These are phyloP conservation scores for Mycena belliarum DNA, from an alignment of 768 basidiomycete genomes.

Conservation along the genomic window DNA sequence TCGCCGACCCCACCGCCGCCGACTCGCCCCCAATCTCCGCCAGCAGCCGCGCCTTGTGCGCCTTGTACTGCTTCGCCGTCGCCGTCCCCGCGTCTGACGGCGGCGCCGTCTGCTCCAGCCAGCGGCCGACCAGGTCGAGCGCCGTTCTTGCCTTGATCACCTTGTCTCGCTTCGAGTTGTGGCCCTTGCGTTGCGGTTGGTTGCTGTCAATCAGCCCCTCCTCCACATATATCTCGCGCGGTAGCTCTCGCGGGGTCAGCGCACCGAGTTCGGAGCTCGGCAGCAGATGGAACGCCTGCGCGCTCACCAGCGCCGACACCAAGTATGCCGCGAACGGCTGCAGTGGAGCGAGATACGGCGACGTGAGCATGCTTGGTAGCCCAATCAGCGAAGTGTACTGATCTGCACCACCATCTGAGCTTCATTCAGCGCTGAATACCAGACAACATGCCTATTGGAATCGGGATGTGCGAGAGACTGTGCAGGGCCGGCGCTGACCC, in stretches of 20 bases:
- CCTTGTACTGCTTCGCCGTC: constrained; percentile 42
- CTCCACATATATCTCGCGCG: constrained; percentile 63
- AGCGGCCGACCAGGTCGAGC: constrained; percentile 48
- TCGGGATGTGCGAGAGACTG: constrained; percentile 52
- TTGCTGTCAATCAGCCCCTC: constrained; percentile 32
- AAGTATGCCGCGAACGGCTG: constrained; percentile 53
- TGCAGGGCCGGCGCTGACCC: constrained; percentile 52
- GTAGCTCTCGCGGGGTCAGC: constrained; percentile 63
- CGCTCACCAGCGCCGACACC: constrained; percentile 47
- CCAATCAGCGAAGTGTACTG: constrained; percentile 48
- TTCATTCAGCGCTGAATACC: neutral
- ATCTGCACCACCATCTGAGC: constrained; percentile 45
- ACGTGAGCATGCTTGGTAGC: constrained; percentile 49
- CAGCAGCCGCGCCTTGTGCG: constrained; percentile 43
- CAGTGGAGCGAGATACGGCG: constrained; percentile 43
- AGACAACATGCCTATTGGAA: constrained; percentile 56
- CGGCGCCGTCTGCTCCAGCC: constrained; percentile 42
- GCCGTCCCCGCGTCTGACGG: constrained; percentile 19
- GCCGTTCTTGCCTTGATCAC: constrained; percentile 53
- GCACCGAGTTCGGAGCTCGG: constrained; percentile 52
- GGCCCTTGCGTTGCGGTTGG: constrained; percentile 56
- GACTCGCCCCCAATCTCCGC: constrained; percentile 32
- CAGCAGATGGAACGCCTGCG: constrained; percentile 58
- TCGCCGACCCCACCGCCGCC: constrained; percentile 45
- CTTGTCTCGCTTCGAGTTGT: constrained; percentile 64